Conservation (phyloP, 208 protist species). For the Leptomonas seymouri region DNA sequence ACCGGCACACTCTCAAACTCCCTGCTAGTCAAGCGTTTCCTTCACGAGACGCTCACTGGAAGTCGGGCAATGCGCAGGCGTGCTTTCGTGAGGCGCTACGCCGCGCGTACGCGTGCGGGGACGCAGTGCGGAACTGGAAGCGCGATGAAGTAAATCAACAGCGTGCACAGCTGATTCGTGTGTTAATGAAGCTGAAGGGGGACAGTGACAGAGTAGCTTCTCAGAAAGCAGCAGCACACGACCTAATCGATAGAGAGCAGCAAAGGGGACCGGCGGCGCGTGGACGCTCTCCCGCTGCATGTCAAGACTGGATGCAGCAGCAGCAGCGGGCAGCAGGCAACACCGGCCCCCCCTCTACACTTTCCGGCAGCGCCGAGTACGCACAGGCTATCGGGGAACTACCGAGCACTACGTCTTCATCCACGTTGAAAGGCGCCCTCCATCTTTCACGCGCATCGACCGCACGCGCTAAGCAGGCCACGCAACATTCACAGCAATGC, state of each 20-base stretch:
- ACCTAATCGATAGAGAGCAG: neutral
- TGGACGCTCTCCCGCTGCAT: neutral
- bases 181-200: neutral
- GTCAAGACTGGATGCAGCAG: neutral
- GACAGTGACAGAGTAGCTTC: neutral
- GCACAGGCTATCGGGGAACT: neutral
- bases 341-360: neutral
- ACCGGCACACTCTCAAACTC: neutral
- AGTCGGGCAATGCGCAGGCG: conserved; percentile 1
- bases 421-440: no score
- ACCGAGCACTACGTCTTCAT: neutral
- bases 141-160: conserved; percentile 16
- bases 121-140: conserved; percentile 16
- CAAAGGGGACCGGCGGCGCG: neutral
- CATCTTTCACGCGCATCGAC: neutral
- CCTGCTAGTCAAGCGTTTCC: neutral
- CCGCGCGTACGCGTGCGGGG: conserved; percentile 27
- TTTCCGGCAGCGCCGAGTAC: neutral
- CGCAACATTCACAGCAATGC: neutral
- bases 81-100: conserved; percentile 26
- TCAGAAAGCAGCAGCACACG: no score
- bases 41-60: neutral
- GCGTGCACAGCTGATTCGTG: conserved; percentile 10
- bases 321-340: neutral
- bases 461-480: neutral